Conservation (phyloP, 306 rosid genomes). For the Gastrolobium bilobum region DNA sequence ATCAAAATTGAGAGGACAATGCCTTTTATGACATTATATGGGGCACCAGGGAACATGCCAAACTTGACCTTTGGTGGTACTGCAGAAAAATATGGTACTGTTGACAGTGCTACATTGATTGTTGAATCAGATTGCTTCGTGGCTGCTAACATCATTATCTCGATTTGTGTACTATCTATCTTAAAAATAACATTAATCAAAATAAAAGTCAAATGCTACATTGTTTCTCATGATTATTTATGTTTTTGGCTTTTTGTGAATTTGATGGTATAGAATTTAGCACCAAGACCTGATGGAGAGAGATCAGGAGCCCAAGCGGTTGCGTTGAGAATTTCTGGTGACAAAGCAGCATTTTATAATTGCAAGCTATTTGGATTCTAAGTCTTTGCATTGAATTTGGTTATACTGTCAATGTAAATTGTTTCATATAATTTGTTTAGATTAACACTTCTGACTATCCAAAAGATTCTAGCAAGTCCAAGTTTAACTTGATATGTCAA, state of each 20-base stretch:
- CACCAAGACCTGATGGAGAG: conserved; percentile 3
- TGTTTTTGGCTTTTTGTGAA: neutral
- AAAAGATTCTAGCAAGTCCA: no score
- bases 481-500: no score
- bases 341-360: conserved; percentile 25
- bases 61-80: conserved; percentile 54
- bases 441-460: no score
- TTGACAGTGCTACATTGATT: conserved; percentile 54
- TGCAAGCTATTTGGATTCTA: neutral
- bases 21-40: conserved; percentile 59
- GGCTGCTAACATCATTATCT: neutral
- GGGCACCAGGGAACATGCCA: conserved; percentile 43
- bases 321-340: conserved; percentile 22
- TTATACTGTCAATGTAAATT: no score
- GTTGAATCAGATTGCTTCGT: conserved; percentile 21
- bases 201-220: neutral
- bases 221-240: neutral
- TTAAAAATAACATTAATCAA: neutral
- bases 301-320: neutral
- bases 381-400: no score
- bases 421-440: no score
- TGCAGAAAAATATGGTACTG: conserved; percentile 54
- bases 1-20: conserved; percentile 50
- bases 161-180: neutral
- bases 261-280: neutral